phyloP scores from a whole-genome alignment of 345 rosid species.

The Gossypioides kirkii region DNA sequence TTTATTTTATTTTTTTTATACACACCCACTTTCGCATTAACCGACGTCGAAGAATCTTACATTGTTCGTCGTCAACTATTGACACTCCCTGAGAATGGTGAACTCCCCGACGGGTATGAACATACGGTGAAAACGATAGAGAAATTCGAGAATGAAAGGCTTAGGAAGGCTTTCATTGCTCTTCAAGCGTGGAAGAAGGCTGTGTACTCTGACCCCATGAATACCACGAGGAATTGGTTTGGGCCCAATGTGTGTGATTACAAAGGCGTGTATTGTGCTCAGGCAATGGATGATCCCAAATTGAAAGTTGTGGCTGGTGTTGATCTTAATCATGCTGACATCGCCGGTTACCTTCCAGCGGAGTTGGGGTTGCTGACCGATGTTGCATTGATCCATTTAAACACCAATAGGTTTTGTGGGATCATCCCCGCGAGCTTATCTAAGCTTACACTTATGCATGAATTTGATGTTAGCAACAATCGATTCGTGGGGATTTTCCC shows the following conservation, averaged over 20 bases:
- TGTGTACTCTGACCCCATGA: slow-evolving; percentile 64
- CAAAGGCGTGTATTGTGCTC: slow-evolving; percentile 66
- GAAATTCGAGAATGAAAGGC: slow-evolving; percentile 52
- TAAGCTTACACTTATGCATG: slow-evolving; percentile 48
- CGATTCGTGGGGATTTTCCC: slow-evolving; percentile 80
- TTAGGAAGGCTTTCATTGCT: slow-evolving; percentile 55
- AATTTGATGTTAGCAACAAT: slow-evolving; percentile 85
- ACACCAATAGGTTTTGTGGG: slow-evolving; percentile 79
- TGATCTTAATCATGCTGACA: slow-evolving; percentile 73
- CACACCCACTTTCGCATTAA: slow-evolving; percentile 35
- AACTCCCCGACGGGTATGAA: slow-evolving; percentile 23
- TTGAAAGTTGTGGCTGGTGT: slow-evolving; percentile 56
- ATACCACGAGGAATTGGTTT: slow-evolving; percentile 67
- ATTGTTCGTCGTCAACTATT: slow-evolving; percentile 68
- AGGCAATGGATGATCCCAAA: slow-evolving; percentile 50
- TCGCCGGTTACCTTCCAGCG: slow-evolving; percentile 68
- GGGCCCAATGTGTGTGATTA: slow-evolving; percentile 63
- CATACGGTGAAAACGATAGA: slow-evolving; percentile 27
- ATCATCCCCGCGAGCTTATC: slow-evolving; percentile 54
- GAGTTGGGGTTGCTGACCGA: slow-evolving; percentile 68
- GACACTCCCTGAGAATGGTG: slow-evolving; percentile 9
- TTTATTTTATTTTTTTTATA: slow-evolving; percentile 25
- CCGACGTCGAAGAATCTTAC: slow-evolving; percentile 48
- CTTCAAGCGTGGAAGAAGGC: slow-evolving; percentile 80
- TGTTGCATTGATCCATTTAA: slow-evolving; percentile 57